Evolutionary conservation across 2,329 filamentous ascomycete genomes (phyloP).

Genomic region (Phialophora tarda): DNA sequence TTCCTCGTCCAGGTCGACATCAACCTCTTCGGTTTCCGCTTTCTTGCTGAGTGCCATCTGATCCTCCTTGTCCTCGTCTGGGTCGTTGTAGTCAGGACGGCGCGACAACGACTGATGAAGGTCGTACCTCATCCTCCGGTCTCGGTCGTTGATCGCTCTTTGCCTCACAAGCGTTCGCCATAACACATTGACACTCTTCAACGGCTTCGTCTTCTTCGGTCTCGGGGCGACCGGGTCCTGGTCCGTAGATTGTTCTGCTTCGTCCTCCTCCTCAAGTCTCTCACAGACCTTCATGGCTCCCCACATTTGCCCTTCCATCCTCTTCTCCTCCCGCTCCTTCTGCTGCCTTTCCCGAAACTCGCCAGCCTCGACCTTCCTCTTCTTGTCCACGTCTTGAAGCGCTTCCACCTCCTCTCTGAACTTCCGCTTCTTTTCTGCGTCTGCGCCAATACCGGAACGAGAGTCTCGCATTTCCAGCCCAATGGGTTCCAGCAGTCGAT

Average conservation of each 20-base stretch:
- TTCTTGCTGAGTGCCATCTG: constrained; percentile 64
- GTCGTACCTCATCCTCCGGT: constrained; percentile 68
- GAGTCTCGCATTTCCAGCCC: constrained; percentile 77
- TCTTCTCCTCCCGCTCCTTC: constrained; percentile 70
- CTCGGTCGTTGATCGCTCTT: constrained; percentile 72
- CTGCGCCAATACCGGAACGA: constrained; percentile 80
- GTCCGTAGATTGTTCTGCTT: constrained; percentile 34
- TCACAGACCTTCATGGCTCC: constrained; percentile 85
- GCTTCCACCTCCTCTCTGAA: constrained; percentile 65
- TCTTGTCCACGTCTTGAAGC: constrained; percentile 61
- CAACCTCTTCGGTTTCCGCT: constrained; percentile 55
- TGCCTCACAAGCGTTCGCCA: constrained; percentile 77
- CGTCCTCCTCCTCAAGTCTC: constrained; percentile 63
- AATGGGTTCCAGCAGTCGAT: constrained; percentile 72
- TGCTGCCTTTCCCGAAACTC: constrained; percentile 76
- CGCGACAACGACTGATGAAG: constrained; percentile 67
- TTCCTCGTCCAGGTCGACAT: constrained; percentile 74
- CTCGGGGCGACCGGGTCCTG: constrained; percentile 1
- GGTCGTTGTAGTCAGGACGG: constrained; percentile 70
- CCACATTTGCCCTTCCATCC: constrained; percentile 71
- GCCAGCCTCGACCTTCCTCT: constrained; percentile 66
- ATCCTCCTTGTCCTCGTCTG: constrained; percentile 74
- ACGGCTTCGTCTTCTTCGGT: constrained; percentile 53
- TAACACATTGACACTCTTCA: constrained; percentile 74
- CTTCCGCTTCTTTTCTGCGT: constrained; percentile 81